These are phyloP conservation scores for Iris pallida DNA, from an alignment of 116 monocot species.

Conservation along the genomic window DNA sequence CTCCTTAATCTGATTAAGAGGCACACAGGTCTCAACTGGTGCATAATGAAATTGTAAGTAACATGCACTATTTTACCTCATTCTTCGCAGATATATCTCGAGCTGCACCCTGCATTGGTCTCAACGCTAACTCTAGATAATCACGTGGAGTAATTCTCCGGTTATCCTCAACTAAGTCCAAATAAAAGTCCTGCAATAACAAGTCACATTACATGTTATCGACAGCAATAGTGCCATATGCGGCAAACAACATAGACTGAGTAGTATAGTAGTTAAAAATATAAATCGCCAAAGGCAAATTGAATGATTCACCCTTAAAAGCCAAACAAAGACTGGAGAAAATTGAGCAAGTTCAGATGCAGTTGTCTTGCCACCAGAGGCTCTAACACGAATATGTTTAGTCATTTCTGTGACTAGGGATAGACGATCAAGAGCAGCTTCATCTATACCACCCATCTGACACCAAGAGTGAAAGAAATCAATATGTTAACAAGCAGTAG, in stretches of 20 bases:
- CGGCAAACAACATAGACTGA: neutral
- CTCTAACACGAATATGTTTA: constrained; percentile 93
- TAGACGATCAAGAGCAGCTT: constrained; percentile 91
- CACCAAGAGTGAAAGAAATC: constrained; percentile 6
- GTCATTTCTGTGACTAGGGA: constrained; percentile 98
- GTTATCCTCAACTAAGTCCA: constrained; percentile 82
- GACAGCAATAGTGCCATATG: neutral
- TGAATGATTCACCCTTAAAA: constrained; percentile 55
- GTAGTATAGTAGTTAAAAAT: neutral
- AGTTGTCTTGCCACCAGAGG: constrained; percentile 68
- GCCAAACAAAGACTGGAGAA: constrained; percentile 92
- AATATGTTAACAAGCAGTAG: neutral
- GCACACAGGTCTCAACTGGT: neutral
- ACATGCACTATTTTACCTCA: constrained; percentile 43
- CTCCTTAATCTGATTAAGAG: no score
- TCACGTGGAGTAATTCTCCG: constrained; percentile 83
- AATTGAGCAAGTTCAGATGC: constrained; percentile 86
- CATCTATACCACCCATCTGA: constrained; percentile 99
- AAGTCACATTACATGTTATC: neutral
- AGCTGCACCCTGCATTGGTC: constrained; percentile 66
- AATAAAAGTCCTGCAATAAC: constrained; percentile 74
- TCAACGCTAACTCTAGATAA: constrained; percentile 90
- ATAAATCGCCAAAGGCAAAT: constrained; percentile 1
- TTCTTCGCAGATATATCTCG: constrained; percentile 74
- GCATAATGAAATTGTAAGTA: no score